These are phyloP conservation scores for Trichosporon sp. DNA, from an alignment of 1,284 basidiomycete species.

Conservation along the genomic window DNA sequence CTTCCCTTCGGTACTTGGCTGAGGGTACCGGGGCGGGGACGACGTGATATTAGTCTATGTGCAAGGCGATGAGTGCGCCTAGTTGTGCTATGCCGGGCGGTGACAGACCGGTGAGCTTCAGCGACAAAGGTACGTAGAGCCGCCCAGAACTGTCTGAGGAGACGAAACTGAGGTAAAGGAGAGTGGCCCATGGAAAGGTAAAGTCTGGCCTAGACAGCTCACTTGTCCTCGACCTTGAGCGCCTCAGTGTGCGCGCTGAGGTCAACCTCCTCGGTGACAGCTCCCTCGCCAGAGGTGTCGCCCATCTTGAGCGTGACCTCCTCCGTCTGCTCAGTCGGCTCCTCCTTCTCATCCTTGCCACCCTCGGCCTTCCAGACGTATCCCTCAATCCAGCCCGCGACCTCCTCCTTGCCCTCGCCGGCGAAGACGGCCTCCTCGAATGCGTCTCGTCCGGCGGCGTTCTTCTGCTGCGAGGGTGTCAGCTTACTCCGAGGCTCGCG, in stretches of 20 bases:
- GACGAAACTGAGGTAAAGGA: no score
- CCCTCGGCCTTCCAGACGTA: slow-evolving; percentile 41
- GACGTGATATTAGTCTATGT: no score
- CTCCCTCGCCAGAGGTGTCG: not conserved
- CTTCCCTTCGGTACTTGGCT: not conserved
- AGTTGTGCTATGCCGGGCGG: no score
- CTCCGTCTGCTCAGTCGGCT: slow-evolving; percentile 19
- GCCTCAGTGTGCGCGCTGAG: slow-evolving; percentile 1
- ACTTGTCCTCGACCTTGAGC: slow-evolving; percentile 3
- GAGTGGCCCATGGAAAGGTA: no score
- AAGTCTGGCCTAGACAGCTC: no score
- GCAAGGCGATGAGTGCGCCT: no score
- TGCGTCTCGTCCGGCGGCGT: slow-evolving; percentile 40
- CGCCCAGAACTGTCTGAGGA: no score
- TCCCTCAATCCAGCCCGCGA: slow-evolving; percentile 48
- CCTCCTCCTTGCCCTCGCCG: slow-evolving; percentile 48
- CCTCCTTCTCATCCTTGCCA: slow-evolving; percentile 7
- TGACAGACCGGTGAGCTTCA: no score
- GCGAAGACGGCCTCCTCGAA: slow-evolving; percentile 44
- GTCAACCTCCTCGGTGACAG: slow-evolving; percentile 1
- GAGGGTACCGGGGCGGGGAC: no score
- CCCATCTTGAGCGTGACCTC: slow-evolving; percentile 3
- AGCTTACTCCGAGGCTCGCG: not conserved
- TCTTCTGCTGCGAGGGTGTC: slow-evolving; percentile 35
- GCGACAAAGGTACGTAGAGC: no score